phyloP scores from a whole-genome alignment of 805 yeast species.

The Lipomyces yamanashiensis region DNA sequence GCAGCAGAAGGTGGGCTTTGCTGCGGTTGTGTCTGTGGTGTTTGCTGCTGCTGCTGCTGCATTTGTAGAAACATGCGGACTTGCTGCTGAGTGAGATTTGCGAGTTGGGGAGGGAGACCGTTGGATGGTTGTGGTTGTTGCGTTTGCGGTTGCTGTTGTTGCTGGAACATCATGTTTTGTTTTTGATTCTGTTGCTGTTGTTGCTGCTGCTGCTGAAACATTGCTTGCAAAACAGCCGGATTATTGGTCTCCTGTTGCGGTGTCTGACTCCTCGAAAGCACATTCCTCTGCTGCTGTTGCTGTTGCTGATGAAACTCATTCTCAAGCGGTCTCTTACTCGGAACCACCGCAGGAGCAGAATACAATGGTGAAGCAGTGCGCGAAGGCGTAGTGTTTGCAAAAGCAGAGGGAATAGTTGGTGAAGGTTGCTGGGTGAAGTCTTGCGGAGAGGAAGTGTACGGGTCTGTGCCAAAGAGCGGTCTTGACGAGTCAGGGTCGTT shows the following conservation, averaged over 20 bases:
- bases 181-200: slow-evolving; percentile 9
- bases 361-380: slow-evolving; percentile 29
- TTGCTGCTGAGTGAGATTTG: slow-evolving; percentile 10
- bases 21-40: slow-evolving; percentile 41
- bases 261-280: slow-evolving; percentile 20
- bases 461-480: slow-evolving; percentile 16
- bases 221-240: slow-evolving; percentile 10
- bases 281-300: slow-evolving; percentile 5
- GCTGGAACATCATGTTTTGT: slow-evolving; percentile 5
- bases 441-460: slow-evolving; percentile 15
- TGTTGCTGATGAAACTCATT: slow-evolving; percentile 18
- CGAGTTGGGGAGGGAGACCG: slow-evolving; percentile 11
- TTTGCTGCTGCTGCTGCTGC: slow-evolving; percentile 25
- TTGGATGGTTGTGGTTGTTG: not conserved
- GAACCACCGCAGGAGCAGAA: slow-evolving; percentile 24
- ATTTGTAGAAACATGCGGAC: slow-evolving; percentile 11
- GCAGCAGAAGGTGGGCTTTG: slow-evolving; percentile 7
- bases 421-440: slow-evolving; percentile 25
- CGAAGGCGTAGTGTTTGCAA: slow-evolving; percentile 11
- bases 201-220: slow-evolving; percentile 12
- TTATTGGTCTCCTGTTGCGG: slow-evolving; percentile 15
- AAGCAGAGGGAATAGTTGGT: slow-evolving; percentile 14
- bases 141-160: slow-evolving; percentile 9
- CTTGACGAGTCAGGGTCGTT: slow-evolving; percentile 20
- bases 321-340: slow-evolving; percentile 23